These are phyloP conservation scores for Teunomyces lycoperdinae DNA, from an alignment of 805 yeast genomes.

Conservation along the genomic window DNA sequence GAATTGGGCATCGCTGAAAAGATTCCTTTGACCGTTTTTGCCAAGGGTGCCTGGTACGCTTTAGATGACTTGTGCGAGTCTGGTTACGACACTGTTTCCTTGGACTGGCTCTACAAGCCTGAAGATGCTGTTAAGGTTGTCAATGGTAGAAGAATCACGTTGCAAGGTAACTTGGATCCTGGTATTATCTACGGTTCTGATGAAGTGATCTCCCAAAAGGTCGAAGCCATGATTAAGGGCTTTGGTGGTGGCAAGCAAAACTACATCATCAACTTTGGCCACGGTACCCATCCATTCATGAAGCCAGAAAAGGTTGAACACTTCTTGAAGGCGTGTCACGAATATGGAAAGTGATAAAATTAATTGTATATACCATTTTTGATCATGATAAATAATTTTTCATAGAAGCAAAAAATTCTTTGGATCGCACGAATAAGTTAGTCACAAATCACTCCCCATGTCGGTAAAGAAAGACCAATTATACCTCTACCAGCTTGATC, in stretches of 20 bases:
- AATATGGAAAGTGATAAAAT: constrained; percentile 54
- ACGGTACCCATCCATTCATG: constrained; percentile 98
- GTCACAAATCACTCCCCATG: constrained; percentile 2
- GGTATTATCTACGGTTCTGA: constrained; percentile 90
- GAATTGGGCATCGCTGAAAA: constrained; percentile 69
- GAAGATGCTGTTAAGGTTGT: constrained; percentile 75
- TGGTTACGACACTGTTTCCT: constrained; percentile 84
- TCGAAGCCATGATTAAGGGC: constrained; percentile 81
- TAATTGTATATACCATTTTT: not conserved
- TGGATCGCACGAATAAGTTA: not conserved
- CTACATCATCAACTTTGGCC: constrained; percentile 94
- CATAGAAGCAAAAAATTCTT: not conserved
- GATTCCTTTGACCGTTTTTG: constrained; percentile 86
- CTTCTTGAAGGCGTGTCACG: constrained; percentile 84
- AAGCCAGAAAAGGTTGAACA: constrained; percentile 84
- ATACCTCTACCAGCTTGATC: constrained; percentile 49
- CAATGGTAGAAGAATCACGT: constrained; percentile 67
- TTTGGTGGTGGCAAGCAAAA: constrained; percentile 93
- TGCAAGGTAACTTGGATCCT: constrained; percentile 96
- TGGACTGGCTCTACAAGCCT: constrained; percentile 91
- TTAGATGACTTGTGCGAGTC: constrained; percentile 76
- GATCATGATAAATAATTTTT: not conserved
- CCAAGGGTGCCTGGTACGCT: constrained; percentile 98
- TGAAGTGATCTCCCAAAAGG: constrained; percentile 76
- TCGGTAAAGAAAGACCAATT: constrained; percentile 27